Conservation (phyloP, 495 filamentous ascomycete species). For the Rhypophila decipiens region DNA sequence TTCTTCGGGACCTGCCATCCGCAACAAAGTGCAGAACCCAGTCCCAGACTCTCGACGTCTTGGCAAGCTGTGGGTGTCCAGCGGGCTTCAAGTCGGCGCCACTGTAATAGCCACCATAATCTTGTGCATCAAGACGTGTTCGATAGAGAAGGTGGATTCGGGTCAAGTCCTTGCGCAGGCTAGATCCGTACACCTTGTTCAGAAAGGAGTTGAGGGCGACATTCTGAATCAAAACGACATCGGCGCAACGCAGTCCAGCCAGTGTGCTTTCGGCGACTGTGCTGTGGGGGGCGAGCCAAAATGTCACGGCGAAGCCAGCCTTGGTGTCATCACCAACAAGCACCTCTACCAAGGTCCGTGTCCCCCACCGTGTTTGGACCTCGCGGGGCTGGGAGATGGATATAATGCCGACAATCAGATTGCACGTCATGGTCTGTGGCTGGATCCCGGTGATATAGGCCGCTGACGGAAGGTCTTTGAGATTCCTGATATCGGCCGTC, state of each 20-base stretch:
- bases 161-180: slow-evolving; percentile 62
- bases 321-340: slow-evolving; percentile 82
- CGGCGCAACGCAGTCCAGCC: slow-evolving; percentile 51
- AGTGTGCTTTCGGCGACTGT: slow-evolving; percentile 38
- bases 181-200: slow-evolving; percentile 71
- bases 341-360: slow-evolving; percentile 63
- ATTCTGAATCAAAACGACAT: slow-evolving; percentile 69
- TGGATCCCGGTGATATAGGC: slow-evolving; percentile 59
- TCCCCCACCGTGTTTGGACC: slow-evolving; percentile 46
- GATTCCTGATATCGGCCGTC: slow-evolving; percentile 43
- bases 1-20: background rate
- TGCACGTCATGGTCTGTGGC: slow-evolving; percentile 74
- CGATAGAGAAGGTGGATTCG: slow-evolving; percentile 62
- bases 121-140: slow-evolving; percentile 32
- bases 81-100: slow-evolving; percentile 28
- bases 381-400: slow-evolving; percentile 58
- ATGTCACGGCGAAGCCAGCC: slow-evolving; percentile 73
- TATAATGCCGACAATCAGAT: slow-evolving; percentile 72
- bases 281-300: slow-evolving; percentile 58
- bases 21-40: slow-evolving; percentile 70
- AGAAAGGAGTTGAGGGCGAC: slow-evolving; percentile 70
- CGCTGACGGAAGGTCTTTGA: slow-evolving; percentile 65
- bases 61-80: slow-evolving; percentile 49
- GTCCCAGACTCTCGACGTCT: slow-evolving; percentile 59
- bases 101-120: slow-evolving; percentile 37